These are phyloP conservation scores for Kokia cookei DNA, from an alignment of 441 rosid species.

Conservation along the genomic window DNA sequence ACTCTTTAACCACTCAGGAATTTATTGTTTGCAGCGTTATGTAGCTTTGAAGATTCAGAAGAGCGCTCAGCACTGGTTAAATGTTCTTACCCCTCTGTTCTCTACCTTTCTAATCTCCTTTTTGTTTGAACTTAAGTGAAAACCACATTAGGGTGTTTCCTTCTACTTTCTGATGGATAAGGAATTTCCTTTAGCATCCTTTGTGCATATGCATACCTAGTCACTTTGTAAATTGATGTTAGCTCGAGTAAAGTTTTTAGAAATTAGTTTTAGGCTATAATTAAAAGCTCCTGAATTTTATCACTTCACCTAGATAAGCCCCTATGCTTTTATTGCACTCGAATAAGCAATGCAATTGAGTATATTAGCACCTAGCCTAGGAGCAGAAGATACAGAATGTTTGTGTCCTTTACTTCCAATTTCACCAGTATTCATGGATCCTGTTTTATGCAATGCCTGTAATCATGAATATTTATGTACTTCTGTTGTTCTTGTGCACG, in stretches of 20 bases:
- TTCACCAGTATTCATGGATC: not conserved
- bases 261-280: not conserved
- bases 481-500: not conserved
- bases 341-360: not conserved
- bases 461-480: not conserved
- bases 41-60: conserved; percentile 81
- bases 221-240: not conserved
- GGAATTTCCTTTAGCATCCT: not conserved
- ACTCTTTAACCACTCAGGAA: conserved; percentile 16
- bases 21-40: conserved; percentile 52
- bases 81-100: not conserved
- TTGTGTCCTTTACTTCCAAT: not conserved
- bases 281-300: not conserved
- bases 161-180: not conserved
- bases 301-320: not conserved
- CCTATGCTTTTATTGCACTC: not conserved
- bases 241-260: not conserved
- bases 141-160: not conserved
- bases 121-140: not conserved
- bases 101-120: not conserved
- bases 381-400: not conserved
- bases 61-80: conserved; percentile 70
- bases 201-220: not conserved
- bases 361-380: not conserved
- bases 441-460: not conserved